Percentiles rank a stretch among this genome's conserved stretches.
Conservation (phyloP, 495 filamentous ascomycete species). For the Hypoxylon lienhwacheense region DNA sequence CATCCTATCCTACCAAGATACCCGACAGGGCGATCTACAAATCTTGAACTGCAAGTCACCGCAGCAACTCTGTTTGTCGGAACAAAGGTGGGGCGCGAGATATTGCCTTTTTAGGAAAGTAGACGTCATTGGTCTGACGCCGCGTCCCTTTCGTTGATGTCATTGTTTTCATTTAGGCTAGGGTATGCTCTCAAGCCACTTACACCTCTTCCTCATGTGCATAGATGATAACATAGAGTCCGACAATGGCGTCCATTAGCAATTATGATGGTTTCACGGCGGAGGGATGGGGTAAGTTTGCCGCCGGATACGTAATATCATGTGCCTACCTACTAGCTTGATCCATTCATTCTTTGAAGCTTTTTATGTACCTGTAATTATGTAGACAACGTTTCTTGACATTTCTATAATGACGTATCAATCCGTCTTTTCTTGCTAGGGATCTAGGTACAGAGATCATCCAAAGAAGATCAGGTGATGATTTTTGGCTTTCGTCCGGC, state of each 20-base stretch:
- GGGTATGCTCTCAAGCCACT: constrained; percentile 27
- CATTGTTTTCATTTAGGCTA: constrained; percentile 17
- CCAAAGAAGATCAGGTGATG: no score
- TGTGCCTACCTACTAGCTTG: neutral
- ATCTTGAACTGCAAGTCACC: constrained; percentile 26
- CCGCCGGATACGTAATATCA: constrained; percentile 20
- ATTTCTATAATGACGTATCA: constrained; percentile 20
- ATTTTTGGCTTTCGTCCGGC: no score
- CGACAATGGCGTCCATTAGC: neutral
- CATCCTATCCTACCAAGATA: no score
- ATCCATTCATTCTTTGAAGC: neutral
- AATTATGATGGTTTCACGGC: neutral
- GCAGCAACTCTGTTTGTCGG: constrained; percentile 17
- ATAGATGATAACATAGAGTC: neutral
- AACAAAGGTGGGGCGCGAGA: constrained; percentile 12
- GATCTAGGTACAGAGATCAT: constrained; percentile 2
- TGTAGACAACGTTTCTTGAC: neutral
- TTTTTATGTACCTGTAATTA: neutral
- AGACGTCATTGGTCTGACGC: constrained; percentile 27
- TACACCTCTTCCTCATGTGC: neutral
- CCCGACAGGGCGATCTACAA: constrained; percentile 11
- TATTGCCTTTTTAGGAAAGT: constrained; percentile 34
- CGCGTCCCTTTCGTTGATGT: constrained; percentile 23
- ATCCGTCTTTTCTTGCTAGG: neutral
- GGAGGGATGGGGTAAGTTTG: constrained; percentile 1